Evolutionary conservation across 805 yeast species (phyloP).

Genomic region (Metschnikowia koreensis): DNA sequence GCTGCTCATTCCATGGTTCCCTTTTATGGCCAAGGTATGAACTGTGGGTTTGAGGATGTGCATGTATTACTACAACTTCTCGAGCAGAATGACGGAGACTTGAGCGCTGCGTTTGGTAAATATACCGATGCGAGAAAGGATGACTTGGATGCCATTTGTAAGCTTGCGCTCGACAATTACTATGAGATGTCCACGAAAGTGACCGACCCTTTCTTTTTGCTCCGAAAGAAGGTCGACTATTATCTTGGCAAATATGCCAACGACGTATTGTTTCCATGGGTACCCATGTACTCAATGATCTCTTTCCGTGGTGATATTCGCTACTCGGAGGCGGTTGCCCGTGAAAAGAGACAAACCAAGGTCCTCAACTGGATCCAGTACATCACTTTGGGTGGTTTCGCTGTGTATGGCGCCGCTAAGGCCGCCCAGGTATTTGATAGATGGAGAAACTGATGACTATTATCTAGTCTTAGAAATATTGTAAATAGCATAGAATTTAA

Average conservation of each 20-base stretch:
- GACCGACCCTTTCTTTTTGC: constrained; percentile 53
- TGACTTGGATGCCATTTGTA: constrained; percentile 73
- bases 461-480: not conserved
- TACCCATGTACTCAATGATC: constrained; percentile 90
- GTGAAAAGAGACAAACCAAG: constrained; percentile 52
- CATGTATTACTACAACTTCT: constrained; percentile 56
- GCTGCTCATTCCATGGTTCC: constrained; percentile 98
- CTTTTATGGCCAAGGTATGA: constrained; percentile 97
- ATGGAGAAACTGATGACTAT: not conserved
- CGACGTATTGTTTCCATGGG: constrained; percentile 53
- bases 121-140: constrained; percentile 57
- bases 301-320: constrained; percentile 82
- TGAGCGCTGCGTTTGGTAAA: constrained; percentile 48
- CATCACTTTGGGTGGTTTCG: constrained; percentile 15
- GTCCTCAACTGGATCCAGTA: constrained; percentile 41
- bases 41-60: constrained; percentile 93
- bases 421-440: constrained; percentile 12
- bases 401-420: constrained; percentile 11
- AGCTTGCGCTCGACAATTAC: constrained; percentile 78
- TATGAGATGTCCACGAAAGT: constrained; percentile 86
- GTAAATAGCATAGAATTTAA: not conserved
- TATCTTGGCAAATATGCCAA: constrained; percentile 56
- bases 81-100: constrained; percentile 39
- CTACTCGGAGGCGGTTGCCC: constrained; percentile 63
- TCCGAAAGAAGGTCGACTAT: constrained; percentile 69